These are phyloP conservation scores for Rhodocollybia butyracea DNA, from an alignment of 768 basidiomycete species.

Conservation along the genomic window DNA sequence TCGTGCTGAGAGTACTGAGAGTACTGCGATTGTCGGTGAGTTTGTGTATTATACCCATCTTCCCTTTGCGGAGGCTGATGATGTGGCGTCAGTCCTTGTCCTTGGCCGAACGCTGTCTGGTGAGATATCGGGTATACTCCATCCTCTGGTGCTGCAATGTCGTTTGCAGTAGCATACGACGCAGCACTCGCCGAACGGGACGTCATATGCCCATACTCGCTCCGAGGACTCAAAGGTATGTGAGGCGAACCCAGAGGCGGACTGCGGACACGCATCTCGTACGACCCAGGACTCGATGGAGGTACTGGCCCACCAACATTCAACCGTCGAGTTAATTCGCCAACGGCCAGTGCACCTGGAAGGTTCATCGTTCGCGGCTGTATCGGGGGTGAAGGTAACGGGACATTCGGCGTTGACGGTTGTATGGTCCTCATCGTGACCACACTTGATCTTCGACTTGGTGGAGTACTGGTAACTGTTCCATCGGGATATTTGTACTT, in stretches of 20 bases:
- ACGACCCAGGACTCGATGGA: constrained; percentile 18
- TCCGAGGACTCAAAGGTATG: too few species aligned
- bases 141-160: constrained; percentile 26
- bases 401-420: not conserved
- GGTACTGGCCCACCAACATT: constrained; percentile 11
- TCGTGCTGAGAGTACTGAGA: constrained; percentile 20
- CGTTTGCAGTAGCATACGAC: constrained; percentile 43
- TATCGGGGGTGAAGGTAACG: constrained; percentile 11
- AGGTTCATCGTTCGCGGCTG: constrained; percentile 13
- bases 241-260: constrained; percentile 18
- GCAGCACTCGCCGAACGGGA: constrained; percentile 15
- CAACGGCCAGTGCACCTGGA: constrained; percentile 7
- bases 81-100: not conserved
- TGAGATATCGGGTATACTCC: not conserved
- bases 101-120: not conserved
- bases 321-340: constrained; percentile 1
- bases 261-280: constrained; percentile 38
- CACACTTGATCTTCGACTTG: constrained; percentile 35
- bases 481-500: constrained; percentile 44
- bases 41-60: not conserved
- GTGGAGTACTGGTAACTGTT: constrained; percentile 42
- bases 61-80: not conserved
- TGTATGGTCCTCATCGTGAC: constrained; percentile 20
- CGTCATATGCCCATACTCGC: not conserved
- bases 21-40: not conserved